Evolutionary conservation across 78 protist genomes (phyloP), one percentile per base, ranked within the genome.

Genomic region (Dictyostelium discoideum): DNA sequence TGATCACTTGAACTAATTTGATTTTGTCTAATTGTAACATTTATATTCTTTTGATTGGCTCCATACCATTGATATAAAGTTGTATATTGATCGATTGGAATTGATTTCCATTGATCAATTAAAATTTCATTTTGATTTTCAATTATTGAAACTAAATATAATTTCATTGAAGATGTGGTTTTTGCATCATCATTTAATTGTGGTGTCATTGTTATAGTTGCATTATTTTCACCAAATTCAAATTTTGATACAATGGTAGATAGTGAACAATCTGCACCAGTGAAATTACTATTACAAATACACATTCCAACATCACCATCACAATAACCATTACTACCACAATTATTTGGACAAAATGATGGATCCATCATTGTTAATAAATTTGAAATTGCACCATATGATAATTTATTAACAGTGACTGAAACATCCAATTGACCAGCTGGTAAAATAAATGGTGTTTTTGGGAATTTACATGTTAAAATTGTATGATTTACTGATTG

Each of bases 391-490:
- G 11, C 7, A 24, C 60, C 22, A 18, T 9, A 57, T 69, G 81
- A 8, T 24, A 37, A 26, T 63, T 69, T 24, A 32, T 32, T 32
- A 32, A 69, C 81, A 44, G 20, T 22, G 0, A 85, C 63, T 22
- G 37, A 8, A 24, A 42, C 44, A 44, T 85, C 39, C 22, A 63
- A 26, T 40, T 7, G 18, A 85, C 90, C 90, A 2, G 80, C 48
- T 37, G 81, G 81, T 74, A 74, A 74, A 37, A 14, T 40, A 26
- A 85, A 85, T 26, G 90, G 69, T 11, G 79, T 69, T 40, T 48
- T 8, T 26, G 90, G 90, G 44, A 69, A 63, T 63, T 20, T 69
- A 69, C 90, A 85, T 4, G 74, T 39, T 18, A 85, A 18, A 10
- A 5, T 65, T 0, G 32, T 44, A 69, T 85, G 8, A 14, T 69